Conservation (phyloP, 208 protist species). For the Acanthamoeba healyi region DNA sequence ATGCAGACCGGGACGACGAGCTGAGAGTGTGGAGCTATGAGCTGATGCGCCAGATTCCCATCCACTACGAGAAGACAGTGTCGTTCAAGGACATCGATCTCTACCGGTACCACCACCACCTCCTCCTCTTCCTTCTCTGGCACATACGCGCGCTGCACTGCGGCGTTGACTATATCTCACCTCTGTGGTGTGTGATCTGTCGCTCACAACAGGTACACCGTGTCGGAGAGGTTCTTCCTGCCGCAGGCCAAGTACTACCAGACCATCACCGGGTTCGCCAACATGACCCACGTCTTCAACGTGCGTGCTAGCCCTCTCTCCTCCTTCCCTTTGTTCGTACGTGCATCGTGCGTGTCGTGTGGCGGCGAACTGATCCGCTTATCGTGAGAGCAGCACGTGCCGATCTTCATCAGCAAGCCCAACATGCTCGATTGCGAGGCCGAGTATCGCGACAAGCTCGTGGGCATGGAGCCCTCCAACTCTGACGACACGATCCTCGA, state of each 20-base stretch:
- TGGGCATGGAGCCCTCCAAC: slow-evolving; percentile 28
- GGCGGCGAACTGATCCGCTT: too few relatives aligned
- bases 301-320: too few relatives aligned
- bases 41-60: slow-evolving; percentile 47
- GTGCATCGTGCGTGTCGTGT: too few relatives aligned
- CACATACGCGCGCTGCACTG: not conserved
- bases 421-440: slow-evolving; percentile 64
- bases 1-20: not conserved
- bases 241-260: slow-evolving; percentile 60
- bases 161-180: too few relatives aligned
- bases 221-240: not conserved
- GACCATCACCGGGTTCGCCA: slow-evolving; percentile 68
- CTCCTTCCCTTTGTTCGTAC: too few relatives aligned
- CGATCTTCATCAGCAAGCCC: slow-evolving; percentile 71
- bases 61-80: slow-evolving; percentile 26
- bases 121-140: not conserved
- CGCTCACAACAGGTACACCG: not conserved
- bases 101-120: slow-evolving; percentile 12
- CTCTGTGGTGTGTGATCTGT: too few relatives aligned
- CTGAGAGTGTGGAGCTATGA: slow-evolving; percentile 42
- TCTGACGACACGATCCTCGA: slow-evolving; percentile 52
- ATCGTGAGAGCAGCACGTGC: slow-evolving; percentile 13
- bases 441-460: slow-evolving; percentile 40
- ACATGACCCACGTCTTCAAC: slow-evolving; percentile 37
- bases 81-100: slow-evolving; percentile 47